Base-by-base conservation (phyloP, 192 early-diverging fungal genomes). In the Coemansia brasiliensis region DNA sequence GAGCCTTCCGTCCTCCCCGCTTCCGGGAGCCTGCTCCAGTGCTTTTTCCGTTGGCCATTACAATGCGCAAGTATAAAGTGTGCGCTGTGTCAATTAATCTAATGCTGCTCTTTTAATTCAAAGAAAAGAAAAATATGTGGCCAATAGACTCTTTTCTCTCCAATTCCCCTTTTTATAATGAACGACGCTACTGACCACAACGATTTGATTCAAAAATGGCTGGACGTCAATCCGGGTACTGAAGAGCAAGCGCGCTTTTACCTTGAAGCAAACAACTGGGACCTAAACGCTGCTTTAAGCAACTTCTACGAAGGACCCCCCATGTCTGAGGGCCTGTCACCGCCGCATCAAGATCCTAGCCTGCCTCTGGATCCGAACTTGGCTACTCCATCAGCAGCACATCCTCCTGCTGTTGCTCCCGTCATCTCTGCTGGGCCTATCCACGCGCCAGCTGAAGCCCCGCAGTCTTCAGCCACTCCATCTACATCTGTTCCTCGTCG, bases 241-340 rank as follows among this genome's bases (percentile, higher is more conserved):
- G 77, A 79, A 16, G 70, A 82, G 24, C 80, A 85, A 67, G 89
- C 89, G 10, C 65, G 77, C 25, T 91, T 91, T 67, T 91, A 84
- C 50, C 76, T 91, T 7, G 88, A 89, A 64, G 86, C 85, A 18
- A 85, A 83, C 73, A 86, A 88, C 49, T 91, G 91, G 91, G 83
- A 93, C 75, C 51, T 93, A 26, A 79, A 88, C 52, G 74, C 80
- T 4, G 90, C 88, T 1, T 57, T 85, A 27, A 83, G 81, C 65
- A 87, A 82, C 67, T 92, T 80, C 75, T 89, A 85, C 67, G 87
- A 92, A 52, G 79, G 69, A 11, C 79, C 79, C 29, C 79, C 79
- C 26, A 60, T 81, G 40, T 81, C 79, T 4, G 73, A 72, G 48
- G 79, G 69, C 20, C 58, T 76, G 44, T 73, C 72, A 1, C 55